Conservation (phyloP, 2,329 filamentous ascomycete species). For the Monilinia laxa region DNA sequence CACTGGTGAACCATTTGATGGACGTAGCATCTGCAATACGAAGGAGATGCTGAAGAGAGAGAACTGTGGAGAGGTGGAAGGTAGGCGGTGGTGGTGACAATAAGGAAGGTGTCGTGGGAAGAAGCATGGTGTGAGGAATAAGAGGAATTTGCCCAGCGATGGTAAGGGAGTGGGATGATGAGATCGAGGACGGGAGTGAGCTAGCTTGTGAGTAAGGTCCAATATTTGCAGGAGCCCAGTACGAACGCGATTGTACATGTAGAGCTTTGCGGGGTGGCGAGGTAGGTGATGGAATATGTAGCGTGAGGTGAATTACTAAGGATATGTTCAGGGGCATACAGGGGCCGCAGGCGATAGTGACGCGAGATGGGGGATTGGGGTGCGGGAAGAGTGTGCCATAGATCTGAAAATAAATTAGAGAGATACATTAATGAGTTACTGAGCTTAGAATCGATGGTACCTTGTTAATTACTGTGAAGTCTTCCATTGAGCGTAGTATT, state of each 20-base stretch:
- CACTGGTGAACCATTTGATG: conserved; percentile 72
- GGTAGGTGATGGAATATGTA: conserved; percentile 21
- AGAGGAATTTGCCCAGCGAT: conserved; percentile 92
- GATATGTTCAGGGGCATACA: conserved; percentile 59
- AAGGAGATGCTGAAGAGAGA: conserved; percentile 88
- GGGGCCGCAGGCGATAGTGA: conserved; percentile 77
- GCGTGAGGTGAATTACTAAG: conserved; percentile 58
- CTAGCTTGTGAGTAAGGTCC: conserved; percentile 94
- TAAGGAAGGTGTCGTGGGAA: conserved; percentile 44
- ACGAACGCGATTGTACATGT: conserved; percentile 89
- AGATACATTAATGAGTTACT: conserved; percentile 2
- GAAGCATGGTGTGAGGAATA: conserved; percentile 72
- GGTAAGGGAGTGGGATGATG: conserved; percentile 48
- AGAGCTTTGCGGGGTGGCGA: conserved; percentile 50
- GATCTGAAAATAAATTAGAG: conserved; percentile 41
- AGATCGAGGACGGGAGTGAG: conserved; percentile 46
- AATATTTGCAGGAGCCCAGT: conserved; percentile 98
- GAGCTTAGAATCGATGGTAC: conserved; percentile 26
- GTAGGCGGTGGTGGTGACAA: neutral
- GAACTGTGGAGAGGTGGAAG: conserved; percentile 59
- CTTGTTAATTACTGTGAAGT: conserved; percentile 73
- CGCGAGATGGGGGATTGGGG: conserved; percentile 80
- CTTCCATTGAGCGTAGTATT: conserved; percentile 73
- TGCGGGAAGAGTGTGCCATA: conserved; percentile 73
- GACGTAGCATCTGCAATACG: conserved; percentile 72